Conservation (phyloP, 345 rosid genomes). For the Eucalyptus brandiana region DNA sequence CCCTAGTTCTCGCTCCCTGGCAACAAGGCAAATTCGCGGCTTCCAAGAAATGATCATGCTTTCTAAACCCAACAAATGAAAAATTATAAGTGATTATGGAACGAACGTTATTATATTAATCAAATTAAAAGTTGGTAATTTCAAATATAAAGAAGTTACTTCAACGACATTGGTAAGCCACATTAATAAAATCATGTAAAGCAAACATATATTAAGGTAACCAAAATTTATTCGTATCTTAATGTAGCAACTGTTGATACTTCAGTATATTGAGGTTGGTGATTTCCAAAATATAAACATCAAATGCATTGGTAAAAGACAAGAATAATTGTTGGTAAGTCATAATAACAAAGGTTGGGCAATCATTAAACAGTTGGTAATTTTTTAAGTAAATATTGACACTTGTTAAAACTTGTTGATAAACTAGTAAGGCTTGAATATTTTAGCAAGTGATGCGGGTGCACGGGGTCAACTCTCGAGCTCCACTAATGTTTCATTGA, state of each 20-base stretch:
- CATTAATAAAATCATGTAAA: background rate
- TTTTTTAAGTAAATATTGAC: background rate
- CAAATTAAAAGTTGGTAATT: background rate
- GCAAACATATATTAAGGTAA: background rate
- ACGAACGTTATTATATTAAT: too few relatives aligned
- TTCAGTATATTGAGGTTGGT: background rate
- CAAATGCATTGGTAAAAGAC: background rate
- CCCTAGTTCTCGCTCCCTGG: background rate
- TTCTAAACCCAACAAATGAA: too few relatives aligned
- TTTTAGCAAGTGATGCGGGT: background rate
- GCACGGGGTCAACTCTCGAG: background rate
- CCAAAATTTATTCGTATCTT: background rate
- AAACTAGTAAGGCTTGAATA: background rate
- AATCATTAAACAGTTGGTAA: background rate
- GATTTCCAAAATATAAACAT: background rate
- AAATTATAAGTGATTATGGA: too few relatives aligned
- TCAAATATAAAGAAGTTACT: too few relatives aligned
- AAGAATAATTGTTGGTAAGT: background rate
- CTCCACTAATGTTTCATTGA: background rate
- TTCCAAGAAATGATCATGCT: too few relatives aligned
- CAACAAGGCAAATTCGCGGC: too few relatives aligned
- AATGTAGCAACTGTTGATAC: background rate
- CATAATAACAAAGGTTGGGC: background rate
- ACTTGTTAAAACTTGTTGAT: background rate
- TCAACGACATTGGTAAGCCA: background rate